Conservation (phyloP, 2,329 filamentous ascomycete species). For the Aspergillus tamarii region DNA sequence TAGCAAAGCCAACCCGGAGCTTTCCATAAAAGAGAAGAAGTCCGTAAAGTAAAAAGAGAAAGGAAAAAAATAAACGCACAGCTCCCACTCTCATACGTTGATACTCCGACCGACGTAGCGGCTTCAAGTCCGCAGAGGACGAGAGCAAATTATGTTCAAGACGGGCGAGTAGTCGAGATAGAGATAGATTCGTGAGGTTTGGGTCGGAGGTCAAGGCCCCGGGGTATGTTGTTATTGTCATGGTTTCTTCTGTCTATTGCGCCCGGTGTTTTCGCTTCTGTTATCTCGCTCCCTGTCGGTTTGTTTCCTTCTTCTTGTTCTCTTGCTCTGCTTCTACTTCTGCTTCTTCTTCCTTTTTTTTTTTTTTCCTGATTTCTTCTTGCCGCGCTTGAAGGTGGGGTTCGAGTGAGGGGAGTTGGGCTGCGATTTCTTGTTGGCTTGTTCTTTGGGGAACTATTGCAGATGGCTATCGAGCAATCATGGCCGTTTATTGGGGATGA, state of each 20-base stretch:
- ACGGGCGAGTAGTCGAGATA: conserved; percentile 47
- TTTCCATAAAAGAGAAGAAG: background rate
- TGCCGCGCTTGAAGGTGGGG: background rate
- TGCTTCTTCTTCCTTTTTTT: no score
- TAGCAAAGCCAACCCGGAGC: background rate
- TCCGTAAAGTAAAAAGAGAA: background rate
- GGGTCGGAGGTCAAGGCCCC: conserved; percentile 19
- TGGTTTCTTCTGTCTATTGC: background rate
- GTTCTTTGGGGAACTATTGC: background rate
- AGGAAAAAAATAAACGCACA: conserved; percentile 29
- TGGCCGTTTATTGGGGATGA: background rate
- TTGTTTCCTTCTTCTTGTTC: background rate
- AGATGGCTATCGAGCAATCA: background rate
- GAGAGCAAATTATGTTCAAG: conserved; percentile 49
- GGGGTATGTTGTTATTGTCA: conserved; percentile 26
- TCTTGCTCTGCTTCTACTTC: background rate
- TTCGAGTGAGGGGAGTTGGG: conserved; percentile 6
- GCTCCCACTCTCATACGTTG: conserved; percentile 47
- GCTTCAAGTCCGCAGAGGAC: conserved; percentile 38
- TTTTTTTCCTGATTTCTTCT: background rate
- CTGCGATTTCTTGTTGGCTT: background rate
- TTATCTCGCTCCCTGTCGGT: background rate
- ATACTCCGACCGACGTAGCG: conserved; percentile 43
- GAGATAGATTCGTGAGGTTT: conserved; percentile 41
- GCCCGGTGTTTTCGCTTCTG: background rate